Percentiles rank a stretch among this genome's conserved stretches.
These are phyloP conservation scores for Ophiostoma ulmi DNA, from an alignment of 2,329 filamentous ascomycete genomes.

Conservation along the genomic window DNA sequence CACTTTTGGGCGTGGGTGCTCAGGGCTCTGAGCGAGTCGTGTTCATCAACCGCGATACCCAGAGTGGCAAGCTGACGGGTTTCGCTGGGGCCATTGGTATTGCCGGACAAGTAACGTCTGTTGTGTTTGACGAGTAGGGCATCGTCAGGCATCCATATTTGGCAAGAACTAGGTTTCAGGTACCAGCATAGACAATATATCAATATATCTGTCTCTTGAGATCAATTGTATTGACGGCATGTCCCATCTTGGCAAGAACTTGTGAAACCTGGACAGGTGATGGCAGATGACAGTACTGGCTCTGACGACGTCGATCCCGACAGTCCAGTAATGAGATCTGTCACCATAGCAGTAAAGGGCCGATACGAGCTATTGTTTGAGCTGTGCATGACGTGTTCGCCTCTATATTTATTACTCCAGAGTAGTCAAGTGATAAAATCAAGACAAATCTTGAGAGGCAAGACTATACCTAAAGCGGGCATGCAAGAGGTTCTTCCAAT, in stretches of 20 bases:
- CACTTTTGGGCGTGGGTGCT: constrained; percentile 60
- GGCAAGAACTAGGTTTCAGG: neutral
- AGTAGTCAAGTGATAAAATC: neutral
- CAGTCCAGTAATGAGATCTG: no score
- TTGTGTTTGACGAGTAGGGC: constrained; percentile 44
- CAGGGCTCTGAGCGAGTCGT: constrained; percentile 57
- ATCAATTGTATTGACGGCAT: neutral
- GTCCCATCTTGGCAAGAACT: neutral
- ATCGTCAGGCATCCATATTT: neutral
- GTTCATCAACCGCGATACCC: constrained; percentile 55
- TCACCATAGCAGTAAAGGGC: neutral
- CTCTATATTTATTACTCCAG: neutral
- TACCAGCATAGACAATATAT: neutral
- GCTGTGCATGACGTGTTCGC: neutral
- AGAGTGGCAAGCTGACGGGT: constrained; percentile 52
- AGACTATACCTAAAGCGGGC: neutral
- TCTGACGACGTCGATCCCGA: neutral
- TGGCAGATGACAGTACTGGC: no score
- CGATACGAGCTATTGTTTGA: neutral
- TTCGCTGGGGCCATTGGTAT: constrained; percentile 42
- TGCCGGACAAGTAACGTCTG: constrained; percentile 43
- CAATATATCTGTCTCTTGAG: neutral
- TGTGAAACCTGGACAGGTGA: neutral
- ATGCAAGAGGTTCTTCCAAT: neutral
- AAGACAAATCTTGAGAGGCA: neutral